Base-by-base conservation (phyloP, 305 asterid species). In the Rubia peregrina region DNA sequence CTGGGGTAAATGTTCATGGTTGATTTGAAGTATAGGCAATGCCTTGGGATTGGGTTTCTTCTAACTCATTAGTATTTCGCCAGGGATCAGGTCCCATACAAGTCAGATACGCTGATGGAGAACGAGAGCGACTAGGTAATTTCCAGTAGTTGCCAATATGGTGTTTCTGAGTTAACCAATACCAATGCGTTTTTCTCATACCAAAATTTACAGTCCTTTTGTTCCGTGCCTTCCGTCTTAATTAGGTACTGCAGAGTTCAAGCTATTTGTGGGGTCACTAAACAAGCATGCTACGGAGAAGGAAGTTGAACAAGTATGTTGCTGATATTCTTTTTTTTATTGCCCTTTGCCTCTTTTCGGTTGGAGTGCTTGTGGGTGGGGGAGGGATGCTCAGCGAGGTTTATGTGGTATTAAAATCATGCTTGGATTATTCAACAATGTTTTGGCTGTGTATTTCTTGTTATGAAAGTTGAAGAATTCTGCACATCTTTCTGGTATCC, bases 71-170 rank as follows among this genome's bases (percentile, higher is more conserved):
- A 48, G 19, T 60, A 69, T 21, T 78, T 79, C 70, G 77, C 63
- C 88, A 92, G 98, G 99, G 95, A 73, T 75, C 77, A 68, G 96
- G 95, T 79, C 97, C 99, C 61, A 84, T 94, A 78, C 99, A 94
- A 85, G 99, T 94, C 77, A 86, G 99, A 84, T 94, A 91, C 83
- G 99, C 99, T 2, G 99, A 94, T 79, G 97, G 99, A 74, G 99
- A 94, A 85, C 91, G 99, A 61, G 97, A 91, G 84, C 96, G 99
- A 57, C 92, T 94, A 80, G 99, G 99, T 94, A 88, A 75, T 51
- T 72, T 51, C 36, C 71, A 21, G 65, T 62, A 68, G 41, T 69
- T 69, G 64, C 14, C 44, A 19, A 56, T 59, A 13, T 38, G 5
- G 19, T 46, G 22, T 40, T 42, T 57, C 19, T 55, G 22, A 49